phyloP scores from a whole-genome alignment of 192 early-diverging fungal species.

The Diversispora eburnea region DNA sequence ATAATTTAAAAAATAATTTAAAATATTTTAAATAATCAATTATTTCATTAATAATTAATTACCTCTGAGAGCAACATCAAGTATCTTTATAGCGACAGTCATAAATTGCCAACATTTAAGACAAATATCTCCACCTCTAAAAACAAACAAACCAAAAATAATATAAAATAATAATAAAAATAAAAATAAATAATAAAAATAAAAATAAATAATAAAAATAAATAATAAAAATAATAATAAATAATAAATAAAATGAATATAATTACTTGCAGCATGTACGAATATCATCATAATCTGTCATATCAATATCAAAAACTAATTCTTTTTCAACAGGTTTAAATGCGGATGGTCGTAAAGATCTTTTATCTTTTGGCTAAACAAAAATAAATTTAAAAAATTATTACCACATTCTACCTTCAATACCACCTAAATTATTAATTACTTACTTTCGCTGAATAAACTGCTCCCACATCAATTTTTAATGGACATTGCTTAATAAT shows the following conservation, averaged over 20 bases:
- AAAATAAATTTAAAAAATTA: background rate
- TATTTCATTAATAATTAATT: background rate
- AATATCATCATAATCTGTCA: slow-evolving; percentile 98
- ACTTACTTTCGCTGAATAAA: slow-evolving; percentile 74
- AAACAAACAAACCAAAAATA: background rate
- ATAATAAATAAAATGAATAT: background rate
- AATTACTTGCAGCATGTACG: slow-evolving; percentile 79
- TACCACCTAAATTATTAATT: too few relatives aligned
- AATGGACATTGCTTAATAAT: slow-evolving; percentile 72
- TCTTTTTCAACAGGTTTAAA: slow-evolving; percentile 83
- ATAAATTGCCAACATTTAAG: slow-evolving; percentile 92
- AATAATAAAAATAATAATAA: background rate
- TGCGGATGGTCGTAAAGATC: slow-evolving; percentile 61
- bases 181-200: background rate
- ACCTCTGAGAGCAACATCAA: slow-evolving; percentile 73
- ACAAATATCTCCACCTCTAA: slow-evolving; percentile 80
- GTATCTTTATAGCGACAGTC: slow-evolving; percentile 83
- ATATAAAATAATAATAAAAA: slow-evolving; percentile 17
- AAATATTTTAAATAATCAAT: background rate
- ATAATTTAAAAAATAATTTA: background rate
- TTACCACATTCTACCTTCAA: background rate
- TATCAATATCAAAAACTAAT: slow-evolving; percentile 98
- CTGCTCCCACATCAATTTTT: slow-evolving; percentile 96
- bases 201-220: background rate
- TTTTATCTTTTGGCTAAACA: slow-evolving; percentile 77